These are phyloP conservation scores for Pseudopediastrum boryanum DNA, from an alignment of 139 green algal species.

Conservation along the genomic window DNA sequence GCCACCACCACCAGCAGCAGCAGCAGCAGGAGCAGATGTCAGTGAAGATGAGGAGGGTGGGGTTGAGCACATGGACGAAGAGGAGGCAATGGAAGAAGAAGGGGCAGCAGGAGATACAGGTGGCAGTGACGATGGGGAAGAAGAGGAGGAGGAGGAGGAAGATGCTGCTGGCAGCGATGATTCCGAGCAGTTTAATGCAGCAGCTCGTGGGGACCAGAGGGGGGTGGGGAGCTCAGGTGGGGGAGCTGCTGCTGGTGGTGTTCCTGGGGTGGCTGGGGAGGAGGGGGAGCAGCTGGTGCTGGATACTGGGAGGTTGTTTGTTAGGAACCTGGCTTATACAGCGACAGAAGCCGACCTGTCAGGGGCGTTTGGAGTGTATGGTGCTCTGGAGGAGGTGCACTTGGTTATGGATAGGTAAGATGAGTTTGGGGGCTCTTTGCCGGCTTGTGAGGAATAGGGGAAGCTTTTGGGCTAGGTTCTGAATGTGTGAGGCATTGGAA, in stretches of 20 bases:
- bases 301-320: conserved; percentile 88
- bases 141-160: conserved; percentile 13
- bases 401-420: conserved; percentile 87
- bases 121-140: conserved; percentile 4
- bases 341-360: conserved; percentile 87
- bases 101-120: conserved; percentile 13
- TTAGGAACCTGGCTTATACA: conserved; percentile 93
- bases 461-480: no score
- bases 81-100: conserved; percentile 5
- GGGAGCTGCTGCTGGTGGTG: conserved; percentile 16
- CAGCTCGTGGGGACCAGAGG: conserved; percentile 6
- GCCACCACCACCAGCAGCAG: not conserved
- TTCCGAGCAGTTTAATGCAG: conserved; percentile 18
- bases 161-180: not conserved
- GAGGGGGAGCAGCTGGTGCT: conserved; percentile 44
- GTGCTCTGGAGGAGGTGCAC: conserved; percentile 87
- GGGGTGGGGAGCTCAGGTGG: conserved; percentile 34
- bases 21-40: conserved; percentile 4
- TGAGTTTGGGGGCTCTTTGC: no score
- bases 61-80: conserved; percentile 12
- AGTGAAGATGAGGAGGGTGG: not conserved
- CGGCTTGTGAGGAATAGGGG: not conserved
- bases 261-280: not conserved
- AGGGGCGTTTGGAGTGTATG: conserved; percentile 76
- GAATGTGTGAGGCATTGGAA: no score